These are phyloP conservation scores for Scopulariopsis brevicaulis DNA, from an alignment of 2,329 filamentous ascomycete genomes.

Conservation along the genomic window DNA sequence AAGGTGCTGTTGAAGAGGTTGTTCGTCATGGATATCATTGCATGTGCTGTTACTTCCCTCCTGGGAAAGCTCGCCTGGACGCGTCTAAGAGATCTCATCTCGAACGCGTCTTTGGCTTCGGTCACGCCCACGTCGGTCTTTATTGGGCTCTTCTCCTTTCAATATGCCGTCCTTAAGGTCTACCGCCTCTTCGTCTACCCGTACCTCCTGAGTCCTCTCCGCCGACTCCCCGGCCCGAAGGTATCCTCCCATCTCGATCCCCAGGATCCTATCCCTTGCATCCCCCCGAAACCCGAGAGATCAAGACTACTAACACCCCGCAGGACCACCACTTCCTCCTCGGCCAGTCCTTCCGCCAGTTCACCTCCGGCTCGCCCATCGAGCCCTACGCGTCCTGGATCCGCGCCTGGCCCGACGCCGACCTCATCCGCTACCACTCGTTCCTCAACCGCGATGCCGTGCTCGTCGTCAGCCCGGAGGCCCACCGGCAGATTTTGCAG, in stretches of 20 bases:
- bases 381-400: constrained; percentile 13
- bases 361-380: constrained; percentile 14
- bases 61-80: background rate
- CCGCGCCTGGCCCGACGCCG: constrained; percentile 14
- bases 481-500: constrained; percentile 14
- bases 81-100: background rate
- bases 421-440: constrained; percentile 16
- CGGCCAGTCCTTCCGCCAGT: constrained; percentile 24
- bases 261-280: background rate
- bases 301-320: background rate
- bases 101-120: background rate
- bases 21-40: background rate
- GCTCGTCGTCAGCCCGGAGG: constrained; percentile 13
- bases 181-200: constrained; percentile 30
- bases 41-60: background rate
- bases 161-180: background rate
- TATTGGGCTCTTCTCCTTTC: background rate
- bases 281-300: background rate
- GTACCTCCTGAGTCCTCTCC: constrained; percentile 27
- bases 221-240: constrained; percentile 30
- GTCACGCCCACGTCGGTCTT: background rate
- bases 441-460: constrained; percentile 15
- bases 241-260: constrained; percentile 12
- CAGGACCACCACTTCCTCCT: constrained; percentile 26
- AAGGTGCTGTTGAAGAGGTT: background rate